Evolutionary conservation across 2,329 filamentous ascomycete genomes (phyloP).

Genomic region (Plenodomus tracheiphilus): DNA sequence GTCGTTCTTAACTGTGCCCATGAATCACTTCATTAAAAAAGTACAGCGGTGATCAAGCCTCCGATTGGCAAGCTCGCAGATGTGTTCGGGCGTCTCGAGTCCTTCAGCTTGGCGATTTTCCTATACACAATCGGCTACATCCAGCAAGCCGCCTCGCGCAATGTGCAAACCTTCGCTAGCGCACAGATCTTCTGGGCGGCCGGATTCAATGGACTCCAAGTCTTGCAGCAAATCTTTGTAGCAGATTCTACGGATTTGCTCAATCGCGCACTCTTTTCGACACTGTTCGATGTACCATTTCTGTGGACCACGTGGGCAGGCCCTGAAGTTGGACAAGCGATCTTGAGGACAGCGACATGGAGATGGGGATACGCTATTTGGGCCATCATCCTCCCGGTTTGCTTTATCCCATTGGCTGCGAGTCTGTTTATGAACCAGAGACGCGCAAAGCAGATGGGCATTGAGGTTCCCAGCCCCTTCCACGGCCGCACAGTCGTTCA

Average conservation of each 20-base stretch:
- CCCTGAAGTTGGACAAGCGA: constrained; percentile 53
- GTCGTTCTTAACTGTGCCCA: not conserved
- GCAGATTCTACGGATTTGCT: constrained; percentile 62
- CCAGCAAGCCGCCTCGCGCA: constrained; percentile 59
- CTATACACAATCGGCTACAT: constrained; percentile 62
- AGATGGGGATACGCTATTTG: constrained; percentile 67
- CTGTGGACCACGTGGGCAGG: constrained; percentile 65
- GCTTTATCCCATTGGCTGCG: constrained; percentile 58
- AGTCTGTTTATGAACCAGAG: constrained; percentile 57
- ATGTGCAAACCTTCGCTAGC: constrained; percentile 56
- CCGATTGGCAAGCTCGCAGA: constrained; percentile 65
- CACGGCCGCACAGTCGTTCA: constrained; percentile 38
- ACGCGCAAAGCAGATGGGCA: constrained; percentile 55
- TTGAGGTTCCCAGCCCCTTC: constrained; percentile 48
- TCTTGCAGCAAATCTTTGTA: constrained; percentile 67
- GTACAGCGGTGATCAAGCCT: constrained; percentile 59
- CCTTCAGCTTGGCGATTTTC: constrained; percentile 59
- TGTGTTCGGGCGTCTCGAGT: constrained; percentile 64
- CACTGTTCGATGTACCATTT: constrained; percentile 62
- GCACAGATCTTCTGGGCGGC: constrained; percentile 66
- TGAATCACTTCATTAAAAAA: not conserved
- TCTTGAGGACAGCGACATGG: constrained; percentile 57
- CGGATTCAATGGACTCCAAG: constrained; percentile 62
- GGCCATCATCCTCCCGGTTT: constrained; percentile 61
- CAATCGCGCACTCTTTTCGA: constrained; percentile 63